These are phyloP conservation scores for Ceratocystis eucalypticola DNA, from an alignment of 2,329 filamentous ascomycete genomes.

Conservation along the genomic window DNA sequence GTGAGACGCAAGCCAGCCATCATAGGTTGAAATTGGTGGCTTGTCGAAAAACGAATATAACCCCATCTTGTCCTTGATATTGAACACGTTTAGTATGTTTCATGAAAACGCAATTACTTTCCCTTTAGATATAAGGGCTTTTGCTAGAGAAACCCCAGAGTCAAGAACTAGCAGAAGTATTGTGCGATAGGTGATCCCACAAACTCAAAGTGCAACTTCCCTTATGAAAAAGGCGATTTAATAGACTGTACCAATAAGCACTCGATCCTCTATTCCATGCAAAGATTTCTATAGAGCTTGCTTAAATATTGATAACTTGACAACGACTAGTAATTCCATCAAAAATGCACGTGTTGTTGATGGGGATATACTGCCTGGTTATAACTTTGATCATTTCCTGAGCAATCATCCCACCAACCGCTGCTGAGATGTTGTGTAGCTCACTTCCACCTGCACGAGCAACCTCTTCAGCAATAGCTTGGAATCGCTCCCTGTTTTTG, in stretches of 20 bases:
- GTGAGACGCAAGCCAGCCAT: background rate
- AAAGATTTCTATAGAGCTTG: background rate
- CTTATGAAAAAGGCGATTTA: background rate
- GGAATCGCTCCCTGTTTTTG: slow-evolving; percentile 2
- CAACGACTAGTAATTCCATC: slow-evolving; percentile 53
- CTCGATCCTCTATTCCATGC: too few species aligned
- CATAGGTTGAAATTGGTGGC: background rate
- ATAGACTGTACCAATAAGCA: too few species aligned
- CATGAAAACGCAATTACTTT: background rate
- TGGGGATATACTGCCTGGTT: slow-evolving; percentile 57
- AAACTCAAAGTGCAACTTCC: background rate
- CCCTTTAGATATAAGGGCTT: background rate
- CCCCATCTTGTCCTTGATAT: background rate
- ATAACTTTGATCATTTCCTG: slow-evolving; percentile 92
- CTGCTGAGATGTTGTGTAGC: slow-evolving; percentile 78
- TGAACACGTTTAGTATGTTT: background rate
- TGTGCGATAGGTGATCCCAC: background rate
- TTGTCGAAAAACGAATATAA: background rate
- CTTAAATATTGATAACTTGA: slow-evolving; percentile 36
- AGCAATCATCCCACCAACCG: slow-evolving; percentile 85
- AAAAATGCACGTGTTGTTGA: slow-evolving; percentile 58
- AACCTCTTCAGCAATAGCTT: slow-evolving; percentile 44
- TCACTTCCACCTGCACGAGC: slow-evolving; percentile 70
- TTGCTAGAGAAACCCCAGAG: background rate
- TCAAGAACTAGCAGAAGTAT: background rate